Base-by-base conservation (phyloP, 257 asterid genomes). In the Agastache rugosa region DNA sequence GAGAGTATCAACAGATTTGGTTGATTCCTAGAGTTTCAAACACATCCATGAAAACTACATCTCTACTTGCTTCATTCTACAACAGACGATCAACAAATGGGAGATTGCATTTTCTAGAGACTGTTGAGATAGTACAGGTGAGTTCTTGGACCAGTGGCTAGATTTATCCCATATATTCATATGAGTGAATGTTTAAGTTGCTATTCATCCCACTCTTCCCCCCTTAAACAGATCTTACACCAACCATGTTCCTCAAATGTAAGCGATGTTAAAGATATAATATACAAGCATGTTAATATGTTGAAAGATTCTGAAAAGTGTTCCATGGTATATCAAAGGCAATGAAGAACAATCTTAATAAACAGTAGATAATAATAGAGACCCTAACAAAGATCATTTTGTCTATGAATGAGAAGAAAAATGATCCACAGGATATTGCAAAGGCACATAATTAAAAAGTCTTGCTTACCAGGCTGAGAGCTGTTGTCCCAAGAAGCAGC, bases 401-500 rank as follows among this genome's bases (percentile, higher is more conserved):
- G 12, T 2, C 31, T 37, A 39, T 53, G 73, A 34, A 45, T 27
- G 73, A 74, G 39, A 69, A 27, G 29, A 44, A 74, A 23, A 56
- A 39, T 16, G 19, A 44, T 44, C 47, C 58, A 73, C 16, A 71
- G 19, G 56, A 63, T 55, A 67, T 65, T 63, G 59, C 64, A 34
- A 45, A 27, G 47, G 16, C 68, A 62, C 62, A 75, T 9, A 56
- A 63, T 15, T 78, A 75, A 72, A 35, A 42, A 48, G 66, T 61
- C 47, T 59, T 61, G 69, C 89, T 44, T 79, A 90, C 97, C 91
- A 90, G 83, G 84, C 97, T 90, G 63, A 90, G 93, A 75, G 97
- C 91, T 65, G 97, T 91, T 22, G 97, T 91, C 64, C 97, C 97
- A 71, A 91, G 90, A 69, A 91, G 95, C 82, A 88, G 87, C 89